Conservation (phyloP, 2,329 filamentous ascomycete genomes). For the Ophiostoma novo-ulmi region DNA sequence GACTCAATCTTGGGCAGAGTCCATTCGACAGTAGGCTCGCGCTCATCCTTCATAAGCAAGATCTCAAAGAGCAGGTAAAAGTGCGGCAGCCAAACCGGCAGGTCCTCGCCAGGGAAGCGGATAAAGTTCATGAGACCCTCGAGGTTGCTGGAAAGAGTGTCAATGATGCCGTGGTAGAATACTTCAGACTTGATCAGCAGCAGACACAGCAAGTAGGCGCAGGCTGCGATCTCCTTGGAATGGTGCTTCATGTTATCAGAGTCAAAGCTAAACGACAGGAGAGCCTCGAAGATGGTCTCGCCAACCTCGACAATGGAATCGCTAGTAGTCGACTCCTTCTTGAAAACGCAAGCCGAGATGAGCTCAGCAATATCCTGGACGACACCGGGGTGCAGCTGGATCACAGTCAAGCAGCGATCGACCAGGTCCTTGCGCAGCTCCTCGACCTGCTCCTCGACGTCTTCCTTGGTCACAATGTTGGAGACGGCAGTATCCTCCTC, state of each 20-base stretch:
- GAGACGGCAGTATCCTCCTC: conserved; percentile 30
- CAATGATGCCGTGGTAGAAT: conserved; percentile 74
- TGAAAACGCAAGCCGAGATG: conserved; percentile 62
- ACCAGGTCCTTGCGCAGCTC: conserved; percentile 73
- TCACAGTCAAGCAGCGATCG: conserved; percentile 82
- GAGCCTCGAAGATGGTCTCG: conserved; percentile 73
- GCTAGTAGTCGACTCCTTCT: conserved; percentile 46
- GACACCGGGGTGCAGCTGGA: conserved; percentile 79
- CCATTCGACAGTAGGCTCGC: conserved; percentile 72
- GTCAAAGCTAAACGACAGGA: conserved; percentile 63
- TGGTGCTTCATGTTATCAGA: conserved; percentile 62
- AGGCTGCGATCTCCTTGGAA: conserved; percentile 66
- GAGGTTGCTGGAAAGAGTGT: conserved; percentile 71
- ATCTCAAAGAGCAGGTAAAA: conserved; percentile 86
- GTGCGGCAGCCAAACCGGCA: conserved; percentile 90
- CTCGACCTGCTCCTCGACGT: conserved; percentile 69
- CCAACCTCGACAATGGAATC: conserved; percentile 61
- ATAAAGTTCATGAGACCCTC: conserved; percentile 73
- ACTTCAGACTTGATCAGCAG: conserved; percentile 71
- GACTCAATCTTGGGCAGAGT: conserved; percentile 49
- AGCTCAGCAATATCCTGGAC: conserved; percentile 89
- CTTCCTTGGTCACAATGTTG: conserved; percentile 55
- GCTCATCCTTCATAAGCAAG: conserved; percentile 80
- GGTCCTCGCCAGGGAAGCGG: conserved; percentile 65
- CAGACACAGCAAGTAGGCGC: conserved; percentile 84